Conservation (phyloP, 176 grass and related monocot genomes). For the Areca catechu region DNA sequence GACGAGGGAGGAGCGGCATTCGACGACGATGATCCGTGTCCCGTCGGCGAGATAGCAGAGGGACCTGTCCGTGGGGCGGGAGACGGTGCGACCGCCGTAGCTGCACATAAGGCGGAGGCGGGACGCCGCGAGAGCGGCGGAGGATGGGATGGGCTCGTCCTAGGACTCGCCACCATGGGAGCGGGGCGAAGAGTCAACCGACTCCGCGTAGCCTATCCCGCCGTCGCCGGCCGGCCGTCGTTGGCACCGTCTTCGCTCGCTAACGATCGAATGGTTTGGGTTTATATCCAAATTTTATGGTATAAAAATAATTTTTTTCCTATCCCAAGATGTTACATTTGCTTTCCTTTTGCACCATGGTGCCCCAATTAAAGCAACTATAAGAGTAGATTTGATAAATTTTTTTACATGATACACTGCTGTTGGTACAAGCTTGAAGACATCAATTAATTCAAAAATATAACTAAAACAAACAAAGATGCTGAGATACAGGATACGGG, state of each 20-base stretch:
- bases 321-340: too few relatives aligned
- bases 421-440: too few relatives aligned
- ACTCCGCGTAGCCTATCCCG: slow-evolving; percentile 55
- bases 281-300: too few relatives aligned
- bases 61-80: slow-evolving; percentile 80
- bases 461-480: too few relatives aligned
- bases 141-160: slow-evolving; percentile 71
- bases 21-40: slow-evolving; percentile 81
- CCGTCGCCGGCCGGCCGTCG: not conserved
- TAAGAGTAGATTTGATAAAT: too few relatives aligned
- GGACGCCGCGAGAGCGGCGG: slow-evolving; percentile 21
- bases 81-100: slow-evolving; percentile 88
- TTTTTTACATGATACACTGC: too few relatives aligned
- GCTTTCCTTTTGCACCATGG: too few relatives aligned
- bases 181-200: slow-evolving; percentile 78
- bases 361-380: too few relatives aligned
- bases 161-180: slow-evolving; percentile 91
- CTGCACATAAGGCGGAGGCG: slow-evolving; percentile 94
- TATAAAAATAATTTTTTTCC: too few relatives aligned
- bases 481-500: too few relatives aligned
- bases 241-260: slow-evolving; percentile 8
- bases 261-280: too few relatives aligned
- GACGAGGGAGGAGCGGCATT: slow-evolving; percentile 56
- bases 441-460: too few relatives aligned
- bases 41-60: slow-evolving; percentile 85